A percentile compares a stretch with the other conserved stretches of the same genome.
phyloP scores from a whole-genome alignment of 2,329 filamentous ascomycete species.

The Talaromyces atroroseus region DNA sequence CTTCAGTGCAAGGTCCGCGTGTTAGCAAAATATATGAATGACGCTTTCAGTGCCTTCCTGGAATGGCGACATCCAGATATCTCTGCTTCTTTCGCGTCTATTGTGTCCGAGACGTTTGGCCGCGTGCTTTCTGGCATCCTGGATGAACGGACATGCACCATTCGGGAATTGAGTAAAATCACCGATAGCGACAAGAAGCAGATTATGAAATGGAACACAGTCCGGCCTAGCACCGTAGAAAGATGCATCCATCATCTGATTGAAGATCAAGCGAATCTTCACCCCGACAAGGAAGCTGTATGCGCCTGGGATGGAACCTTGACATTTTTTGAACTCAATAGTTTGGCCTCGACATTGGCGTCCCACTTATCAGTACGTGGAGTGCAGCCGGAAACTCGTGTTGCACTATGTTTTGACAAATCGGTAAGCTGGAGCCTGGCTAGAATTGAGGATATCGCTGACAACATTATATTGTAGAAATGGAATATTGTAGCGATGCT shows the following conservation, averaged over 20 bases:
- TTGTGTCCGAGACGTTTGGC: slow-evolving; percentile 51
- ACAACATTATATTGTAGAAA: slow-evolving; percentile 6
- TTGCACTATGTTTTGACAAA: slow-evolving; percentile 22
- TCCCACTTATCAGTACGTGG: slow-evolving; percentile 25
- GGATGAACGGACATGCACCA: slow-evolving; percentile 34
- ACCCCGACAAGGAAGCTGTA: slow-evolving; percentile 25
- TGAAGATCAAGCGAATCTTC: slow-evolving; percentile 5
- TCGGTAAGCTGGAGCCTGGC: neutral
- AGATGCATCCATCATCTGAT: slow-evolving; percentile 15
- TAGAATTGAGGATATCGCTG: slow-evolving; percentile 2
- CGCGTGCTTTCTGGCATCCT: slow-evolving; percentile 47
- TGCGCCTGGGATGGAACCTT: slow-evolving; percentile 30
- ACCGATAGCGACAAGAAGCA: slow-evolving; percentile 52
- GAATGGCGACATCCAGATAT: slow-evolving; percentile 37
- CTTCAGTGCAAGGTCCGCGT: slow-evolving; percentile 31
- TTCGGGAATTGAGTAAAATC: slow-evolving; percentile 50
- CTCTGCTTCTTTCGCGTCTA: slow-evolving; percentile 35
- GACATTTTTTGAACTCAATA: slow-evolving; percentile 29
- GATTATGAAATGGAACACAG: slow-evolving; percentile 50
- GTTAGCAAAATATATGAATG: slow-evolving; percentile 30
- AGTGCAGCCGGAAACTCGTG: slow-evolving; percentile 22
- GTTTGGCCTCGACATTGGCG: slow-evolving; percentile 28
- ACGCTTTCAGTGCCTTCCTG: slow-evolving; percentile 32
- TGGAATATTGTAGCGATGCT: slow-evolving; percentile 18
- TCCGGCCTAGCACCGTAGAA: slow-evolving; percentile 35